phyloP scores from a whole-genome alignment of 1,284 basidiomycete genomes.

The Mycena citricolor region DNA sequence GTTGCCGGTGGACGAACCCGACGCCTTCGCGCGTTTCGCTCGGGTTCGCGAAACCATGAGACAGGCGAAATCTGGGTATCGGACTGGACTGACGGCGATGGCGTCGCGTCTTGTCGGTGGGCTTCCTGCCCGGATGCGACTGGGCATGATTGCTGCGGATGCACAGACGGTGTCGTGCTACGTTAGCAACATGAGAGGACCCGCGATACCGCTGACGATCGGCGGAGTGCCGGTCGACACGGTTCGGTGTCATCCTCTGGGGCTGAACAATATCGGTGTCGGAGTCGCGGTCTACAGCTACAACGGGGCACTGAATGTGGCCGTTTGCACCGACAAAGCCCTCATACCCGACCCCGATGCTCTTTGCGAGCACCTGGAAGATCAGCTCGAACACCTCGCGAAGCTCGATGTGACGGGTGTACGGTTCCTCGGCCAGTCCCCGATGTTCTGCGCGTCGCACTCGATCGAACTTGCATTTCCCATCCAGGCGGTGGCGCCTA shows the following conservation, averaged over 20 bases:
- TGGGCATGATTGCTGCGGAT: neutral
- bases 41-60: constrained; percentile 3
- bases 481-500: neutral
- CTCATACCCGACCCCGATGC: constrained; percentile 5
- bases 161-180: constrained; percentile 6
- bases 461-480: neutral
- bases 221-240: neutral
- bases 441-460: neutral
- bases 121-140: neutral
- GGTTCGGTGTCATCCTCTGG: constrained; percentile 7
- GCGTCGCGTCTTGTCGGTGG: constrained; percentile 1
- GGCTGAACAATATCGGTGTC: constrained; percentile 9
- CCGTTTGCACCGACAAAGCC: constrained; percentile 4
- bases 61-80: constrained; percentile 10
- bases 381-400: no score
- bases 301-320: constrained; percentile 5
- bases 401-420: no score
- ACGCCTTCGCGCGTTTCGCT: neutral
- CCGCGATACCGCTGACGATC: neutral
- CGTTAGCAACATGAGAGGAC: constrained; percentile 10
- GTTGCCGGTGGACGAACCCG: neutral
- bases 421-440: neutral
- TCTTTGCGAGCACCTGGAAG: constrained; percentile 6
- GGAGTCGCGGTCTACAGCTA: constrained; percentile 12
- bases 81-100: neutral